Percentiles rank a stretch among this genome's conserved stretches.
Conservation (phyloP, 768 basidiomycete genomes). For the Suillus clintonianus region DNA sequence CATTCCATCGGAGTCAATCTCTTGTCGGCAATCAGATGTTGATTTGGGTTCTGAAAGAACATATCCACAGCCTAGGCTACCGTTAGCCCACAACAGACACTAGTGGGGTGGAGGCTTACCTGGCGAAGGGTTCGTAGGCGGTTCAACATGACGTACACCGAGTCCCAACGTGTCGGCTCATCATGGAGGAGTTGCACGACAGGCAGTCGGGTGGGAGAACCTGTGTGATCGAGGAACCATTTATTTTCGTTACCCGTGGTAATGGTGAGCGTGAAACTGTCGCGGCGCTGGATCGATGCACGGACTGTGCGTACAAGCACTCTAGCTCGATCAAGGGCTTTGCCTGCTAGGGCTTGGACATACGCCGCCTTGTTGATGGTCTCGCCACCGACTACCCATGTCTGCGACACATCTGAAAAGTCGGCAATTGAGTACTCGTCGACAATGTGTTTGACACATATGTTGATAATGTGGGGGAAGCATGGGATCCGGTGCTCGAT, state of each 20-base stretch:
- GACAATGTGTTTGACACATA: constrained; percentile 5
- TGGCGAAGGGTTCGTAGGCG: neutral
- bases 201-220: neutral
- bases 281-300: neutral
- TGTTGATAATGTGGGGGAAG: constrained; percentile 23
- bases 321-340: neutral
- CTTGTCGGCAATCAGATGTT: no score
- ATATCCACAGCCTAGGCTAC: neutral
- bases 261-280: neutral
- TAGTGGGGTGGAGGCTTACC: neutral
- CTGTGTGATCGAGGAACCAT: neutral
- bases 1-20: constrained; percentile 1
- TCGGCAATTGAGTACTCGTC: constrained; percentile 1
- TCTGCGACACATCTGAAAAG: neutral
- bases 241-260: neutral
- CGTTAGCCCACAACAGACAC: neutral
- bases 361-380: constrained; percentile 3
- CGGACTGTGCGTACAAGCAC: neutral
- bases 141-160: neutral
- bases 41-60: neutral
- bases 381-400: constrained; percentile 3
- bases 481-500: constrained; percentile 12
- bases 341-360: neutral
- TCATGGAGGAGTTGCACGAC: neutral
- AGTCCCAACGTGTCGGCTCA: neutral